Conservation (phyloP, 139 green algal species). For the Asterochloris sp. region DNA sequence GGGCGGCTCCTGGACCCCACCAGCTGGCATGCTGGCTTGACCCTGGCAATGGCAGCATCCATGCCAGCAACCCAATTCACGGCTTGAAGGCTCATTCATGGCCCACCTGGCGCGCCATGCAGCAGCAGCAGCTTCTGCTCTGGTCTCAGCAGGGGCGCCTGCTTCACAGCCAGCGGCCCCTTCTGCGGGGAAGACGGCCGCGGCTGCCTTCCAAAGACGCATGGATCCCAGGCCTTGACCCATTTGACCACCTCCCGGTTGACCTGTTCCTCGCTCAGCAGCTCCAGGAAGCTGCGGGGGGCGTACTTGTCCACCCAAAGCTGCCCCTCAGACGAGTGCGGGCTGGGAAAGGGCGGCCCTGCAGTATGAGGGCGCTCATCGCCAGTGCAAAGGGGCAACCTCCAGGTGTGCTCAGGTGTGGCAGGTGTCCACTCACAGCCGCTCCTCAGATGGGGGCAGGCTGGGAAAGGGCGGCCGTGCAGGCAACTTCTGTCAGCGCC, state of each 20-base stretch:
- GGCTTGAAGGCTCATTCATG: background rate
- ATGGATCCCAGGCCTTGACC: conserved; percentile 79
- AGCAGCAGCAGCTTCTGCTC: conserved; percentile 52
- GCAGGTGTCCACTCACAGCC: background rate
- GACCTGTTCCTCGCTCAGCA: conserved; percentile 83
- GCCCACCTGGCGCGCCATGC: conserved; percentile 45
- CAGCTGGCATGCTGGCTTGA: too few relatives aligned
- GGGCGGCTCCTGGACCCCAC: too few relatives aligned
- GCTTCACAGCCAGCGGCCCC: background rate
- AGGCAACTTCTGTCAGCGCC: too few relatives aligned
- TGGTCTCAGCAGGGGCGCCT: conserved; percentile 18
- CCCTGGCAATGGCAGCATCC: too few relatives aligned
- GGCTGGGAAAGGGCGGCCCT: too few relatives aligned
- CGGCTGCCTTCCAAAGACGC: conserved; percentile 52
- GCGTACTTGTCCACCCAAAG: conserved; percentile 94
- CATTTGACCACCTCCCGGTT: conserved; percentile 81
- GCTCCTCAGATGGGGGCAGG: conserved; percentile 1
- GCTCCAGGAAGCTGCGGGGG: conserved; percentile 72
- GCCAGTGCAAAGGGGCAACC: background rate
- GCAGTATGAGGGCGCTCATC: too few relatives aligned
- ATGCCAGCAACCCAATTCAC: too few relatives aligned
- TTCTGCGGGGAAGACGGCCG: background rate
- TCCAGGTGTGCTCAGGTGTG: conserved; percentile 1
- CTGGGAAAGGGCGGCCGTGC: background rate
- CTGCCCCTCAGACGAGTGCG: background rate